Evolutionary conservation across 805 yeast genomes (phyloP).

Genomic region (Candida montana): DNA sequence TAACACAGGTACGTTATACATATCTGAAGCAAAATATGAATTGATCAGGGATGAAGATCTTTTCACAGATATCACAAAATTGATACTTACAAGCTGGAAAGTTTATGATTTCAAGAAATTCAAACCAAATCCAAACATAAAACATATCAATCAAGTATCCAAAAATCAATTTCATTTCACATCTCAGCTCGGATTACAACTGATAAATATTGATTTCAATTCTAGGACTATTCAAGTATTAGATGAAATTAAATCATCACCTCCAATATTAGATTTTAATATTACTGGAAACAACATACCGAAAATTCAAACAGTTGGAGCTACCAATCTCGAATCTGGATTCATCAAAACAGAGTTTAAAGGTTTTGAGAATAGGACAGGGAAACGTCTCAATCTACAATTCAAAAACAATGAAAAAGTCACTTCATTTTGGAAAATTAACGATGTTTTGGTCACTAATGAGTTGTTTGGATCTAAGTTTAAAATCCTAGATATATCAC

Average conservation of each 20-base stretch:
- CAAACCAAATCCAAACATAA: not conserved
- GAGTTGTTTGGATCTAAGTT: slow-evolving; percentile 1
- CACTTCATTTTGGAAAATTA: slow-evolving; percentile 15
- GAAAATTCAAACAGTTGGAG: slow-evolving; percentile 23
- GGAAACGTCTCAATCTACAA: not conserved
- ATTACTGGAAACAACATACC: slow-evolving; percentile 17
- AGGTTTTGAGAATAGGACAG: slow-evolving; percentile 9
- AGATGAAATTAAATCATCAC: slow-evolving; percentile 2
- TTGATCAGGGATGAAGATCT: not conserved
- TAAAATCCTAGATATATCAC: not conserved
- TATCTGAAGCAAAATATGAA: not conserved
- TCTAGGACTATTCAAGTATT: not conserved
- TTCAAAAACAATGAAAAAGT: not conserved
- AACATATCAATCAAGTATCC: slow-evolving; percentile 8
- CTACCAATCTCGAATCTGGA: slow-evolving; percentile 16
- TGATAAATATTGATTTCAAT: slow-evolving; percentile 4
- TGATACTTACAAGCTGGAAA: slow-evolving; percentile 6
- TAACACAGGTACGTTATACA: slow-evolving; percentile 1
- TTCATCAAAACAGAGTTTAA: slow-evolving; percentile 19
- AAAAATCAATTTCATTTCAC: not conserved
- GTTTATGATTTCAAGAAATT: slow-evolving; percentile 1
- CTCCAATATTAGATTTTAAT: slow-evolving; percentile 22
- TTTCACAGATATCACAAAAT: not conserved
- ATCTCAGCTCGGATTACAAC: slow-evolving; percentile 10
- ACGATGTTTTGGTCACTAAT: slow-evolving; percentile 6